These are phyloP conservation scores for Bremia lactucae DNA, from an alignment of 352 stramenopile genomes.

Conservation along the genomic window DNA sequence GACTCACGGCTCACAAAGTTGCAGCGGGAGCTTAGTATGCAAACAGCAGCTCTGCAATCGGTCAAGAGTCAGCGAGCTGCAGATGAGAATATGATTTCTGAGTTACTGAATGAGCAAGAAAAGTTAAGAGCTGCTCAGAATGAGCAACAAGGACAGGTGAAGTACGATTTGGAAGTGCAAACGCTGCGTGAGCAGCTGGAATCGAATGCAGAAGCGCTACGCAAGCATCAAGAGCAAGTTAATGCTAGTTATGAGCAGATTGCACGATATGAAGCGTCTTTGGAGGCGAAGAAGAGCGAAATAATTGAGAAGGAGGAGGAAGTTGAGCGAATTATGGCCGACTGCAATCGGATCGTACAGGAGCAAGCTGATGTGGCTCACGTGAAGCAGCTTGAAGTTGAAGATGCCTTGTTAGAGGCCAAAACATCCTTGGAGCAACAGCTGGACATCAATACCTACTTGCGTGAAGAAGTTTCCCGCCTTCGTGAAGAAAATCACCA, in stretches of 20 bases:
- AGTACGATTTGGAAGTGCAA: constrained; percentile 69
- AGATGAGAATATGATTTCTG: constrained; percentile 75
- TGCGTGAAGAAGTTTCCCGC: constrained; percentile 67
- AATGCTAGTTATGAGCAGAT: constrained; percentile 56
- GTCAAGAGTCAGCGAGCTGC: constrained; percentile 62
- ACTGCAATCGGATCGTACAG: constrained; percentile 82
- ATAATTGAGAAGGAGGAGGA: constrained; percentile 67
- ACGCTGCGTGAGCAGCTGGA: constrained; percentile 50
- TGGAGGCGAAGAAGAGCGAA: constrained; percentile 50
- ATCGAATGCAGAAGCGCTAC: constrained; percentile 56
- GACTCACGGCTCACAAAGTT: constrained; percentile 73
- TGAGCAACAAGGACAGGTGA: constrained; percentile 30
- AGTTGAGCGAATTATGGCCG: constrained; percentile 69
- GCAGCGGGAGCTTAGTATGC: constrained; percentile 49
- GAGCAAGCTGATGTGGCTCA: constrained; percentile 68
- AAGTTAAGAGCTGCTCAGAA: constrained; percentile 42
- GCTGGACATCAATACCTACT: constrained; percentile 76
- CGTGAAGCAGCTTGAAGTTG: constrained; percentile 75
- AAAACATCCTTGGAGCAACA: constrained; percentile 83
- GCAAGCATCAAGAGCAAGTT: constrained; percentile 67
- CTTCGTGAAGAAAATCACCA: constrained; percentile 78
- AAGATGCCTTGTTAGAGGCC: constrained; percentile 71
- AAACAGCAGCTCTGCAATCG: constrained; percentile 41
- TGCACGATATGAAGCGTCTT: constrained; percentile 46
- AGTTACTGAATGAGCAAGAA: constrained; percentile 79